These are phyloP conservation scores for Hysterium pulicare DNA, from an alignment of 2,329 filamentous ascomycete genomes.

Conservation along the genomic window DNA sequence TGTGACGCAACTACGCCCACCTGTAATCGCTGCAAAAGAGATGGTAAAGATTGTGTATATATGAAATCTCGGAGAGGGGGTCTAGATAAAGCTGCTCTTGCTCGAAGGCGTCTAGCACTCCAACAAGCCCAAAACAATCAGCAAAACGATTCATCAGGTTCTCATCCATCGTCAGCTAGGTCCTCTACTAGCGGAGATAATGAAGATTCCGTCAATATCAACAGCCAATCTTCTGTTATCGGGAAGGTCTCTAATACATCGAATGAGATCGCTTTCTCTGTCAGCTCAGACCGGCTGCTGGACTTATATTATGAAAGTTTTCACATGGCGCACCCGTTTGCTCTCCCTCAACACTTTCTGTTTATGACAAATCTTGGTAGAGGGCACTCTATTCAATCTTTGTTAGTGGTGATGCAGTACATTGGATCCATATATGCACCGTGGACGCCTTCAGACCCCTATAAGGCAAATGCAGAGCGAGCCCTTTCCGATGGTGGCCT, in stretches of 20 bases:
- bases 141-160: constrained; percentile 5
- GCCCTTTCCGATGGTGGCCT: constrained; percentile 15
- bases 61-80: constrained; percentile 33
- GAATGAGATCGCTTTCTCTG: constrained; percentile 18
- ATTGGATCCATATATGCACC: constrained; percentile 32
- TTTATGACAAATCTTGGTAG: constrained; percentile 21
- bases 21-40: constrained; percentile 29
- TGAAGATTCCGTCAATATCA: constrained; percentile 4
- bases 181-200: constrained; percentile 4
- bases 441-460: constrained; percentile 26
- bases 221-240: constrained; percentile 6
- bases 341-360: constrained; percentile 47
- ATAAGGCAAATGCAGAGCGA: constrained; percentile 19
- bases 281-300: constrained; percentile 25
- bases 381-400: constrained; percentile 13
- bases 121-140: constrained; percentile 20
- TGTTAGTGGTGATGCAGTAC: constrained; percentile 26
- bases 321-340: constrained; percentile 52
- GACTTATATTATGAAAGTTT: constrained; percentile 44
- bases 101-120: constrained; percentile 21
- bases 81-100: constrained; percentile 30
- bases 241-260: constrained; percentile 6
- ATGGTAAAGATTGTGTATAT: constrained; percentile 32
- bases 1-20: constrained; percentile 30
- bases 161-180: constrained; percentile 4